Base-by-base conservation (phyloP, 148 eudicot genomes). In the Chenopodium suecicum region DNA sequence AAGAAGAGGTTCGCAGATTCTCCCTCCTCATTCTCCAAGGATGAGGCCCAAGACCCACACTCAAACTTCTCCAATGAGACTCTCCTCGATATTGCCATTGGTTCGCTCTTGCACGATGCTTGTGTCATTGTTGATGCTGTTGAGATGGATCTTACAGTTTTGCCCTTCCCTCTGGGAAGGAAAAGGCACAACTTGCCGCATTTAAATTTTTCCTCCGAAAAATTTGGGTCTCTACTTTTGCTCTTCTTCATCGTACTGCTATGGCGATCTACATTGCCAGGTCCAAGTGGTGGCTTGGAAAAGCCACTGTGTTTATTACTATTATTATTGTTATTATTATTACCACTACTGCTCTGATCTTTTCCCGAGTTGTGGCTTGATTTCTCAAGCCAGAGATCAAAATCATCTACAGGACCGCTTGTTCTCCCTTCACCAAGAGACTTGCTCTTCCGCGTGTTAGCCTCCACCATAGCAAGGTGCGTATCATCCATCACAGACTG, bases 101-200 rank as follows among this genome's bases (percentile, higher is more conserved):
- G 77, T 37, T 86, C 86, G 13, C 76, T 84, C 56, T 34, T 52
- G 14, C 2, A 31, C 27, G 87, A 87, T n/a, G 46, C 60, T 4
- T 60, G 54, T 34, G 88, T 75, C 7, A 73, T n/a, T 7, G 69
- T 80, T 29, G 85, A 79, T n/a, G 83, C 70, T 1, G 82, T 50
- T 44, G 88, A 86, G 50, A 85, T 85, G 8, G 90, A 83, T 80
- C 88, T 86, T n/a, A 89, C 90, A 1, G 90, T 82, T 79, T 93
- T 94, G 50, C 87, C 97, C 44, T 89, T 94, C 1, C 98, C 93
- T 3, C 92, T 89, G 5, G 98, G 97, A 32, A 93, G 60, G 88
- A 91, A 91, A 86, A 94, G 89, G 81, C 98, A 94, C 29, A 93
- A 73, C 19, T 93, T 91, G 27, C 95, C 94, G 44, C 98, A 94